Base-by-base conservation (phyloP, 2,329 filamentous ascomycete genomes). In the Elsinoe arachidis region DNA sequence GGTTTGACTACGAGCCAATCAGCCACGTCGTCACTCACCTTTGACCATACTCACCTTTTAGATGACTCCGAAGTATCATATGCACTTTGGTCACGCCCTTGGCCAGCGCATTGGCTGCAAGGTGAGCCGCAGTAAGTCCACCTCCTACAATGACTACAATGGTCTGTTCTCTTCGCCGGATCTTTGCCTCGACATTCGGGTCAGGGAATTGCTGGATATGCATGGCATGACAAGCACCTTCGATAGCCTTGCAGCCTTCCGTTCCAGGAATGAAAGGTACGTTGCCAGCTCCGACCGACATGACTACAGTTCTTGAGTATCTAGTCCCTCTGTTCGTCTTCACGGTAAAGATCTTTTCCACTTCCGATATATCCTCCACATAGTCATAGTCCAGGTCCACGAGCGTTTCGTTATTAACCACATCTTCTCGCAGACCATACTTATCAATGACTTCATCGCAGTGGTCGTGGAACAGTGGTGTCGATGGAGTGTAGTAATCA, bases 111-210 rank as follows among this genome's bases (percentile, higher is more conserved):
- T 86, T 75, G 65, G 90, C 85, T 0, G 82, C 77, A 15, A 91
- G 75, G 67, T 92, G 88, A 0, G 87, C 86, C 19, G 86, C 87
- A 0, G 88, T 90, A 3, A 92, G 72, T 0, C 88, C 88, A 1
- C 88, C 88, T 1, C 87, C 87, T 3, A 92, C 77, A 7, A 92
- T 78, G 6, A 90, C 75, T 6, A 91, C 69, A 60, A 84, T 83
- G 0, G 85, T 88, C n/a, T 69, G 61, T 58, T 70, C 65, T 4
- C 71, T 71, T 1, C 71, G 68, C 5, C 73, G 71, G 9, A 89
- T 80, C 57, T 82, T 83, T 0, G 69, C 63, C 15, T 70, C 69
- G 0, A 89, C 70, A 1, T 77, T 65, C 0, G 73, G 68, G 52
- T 80, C 78, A 0, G 85, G 82, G 49, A 87, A 81, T 1, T 73